Evolutionary conservation across 2,329 filamentous ascomycete genomes (phyloP).

Genomic region (Scopulariopsis brevicaulis): DNA sequence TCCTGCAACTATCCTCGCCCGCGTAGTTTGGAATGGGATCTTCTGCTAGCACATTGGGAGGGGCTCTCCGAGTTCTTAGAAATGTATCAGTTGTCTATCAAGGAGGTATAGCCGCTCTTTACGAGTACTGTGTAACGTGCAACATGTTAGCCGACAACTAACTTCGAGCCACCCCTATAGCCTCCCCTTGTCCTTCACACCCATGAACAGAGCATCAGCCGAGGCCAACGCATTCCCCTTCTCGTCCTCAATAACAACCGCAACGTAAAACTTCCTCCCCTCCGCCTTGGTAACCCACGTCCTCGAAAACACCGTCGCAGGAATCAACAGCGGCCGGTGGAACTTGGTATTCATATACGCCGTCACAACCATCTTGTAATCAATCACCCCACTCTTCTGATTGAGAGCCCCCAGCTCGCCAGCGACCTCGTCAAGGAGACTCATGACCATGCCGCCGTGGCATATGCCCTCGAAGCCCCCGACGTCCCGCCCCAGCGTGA

Average conservation of each 20-base stretch:
- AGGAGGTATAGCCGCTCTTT: too few relatives aligned
- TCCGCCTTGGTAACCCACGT: constrained; percentile 18
- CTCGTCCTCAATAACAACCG: constrained; percentile 10
- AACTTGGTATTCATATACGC: constrained; percentile 22
- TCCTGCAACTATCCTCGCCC: too few relatives aligned
- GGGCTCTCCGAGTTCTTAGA: too few relatives aligned
- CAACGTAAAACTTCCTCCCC: constrained; percentile 18
- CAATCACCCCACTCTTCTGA: constrained; percentile 15
- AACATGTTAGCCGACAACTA: not conserved
- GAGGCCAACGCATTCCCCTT: constrained; percentile 8
- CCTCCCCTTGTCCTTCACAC: not conserved
- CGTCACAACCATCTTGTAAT: constrained; percentile 18
- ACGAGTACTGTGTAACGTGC: not conserved
- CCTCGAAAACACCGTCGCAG: constrained; percentile 17
- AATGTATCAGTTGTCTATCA: too few relatives aligned
- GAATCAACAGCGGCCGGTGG: constrained; percentile 17
- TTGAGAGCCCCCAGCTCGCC: constrained; percentile 24
- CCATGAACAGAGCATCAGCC: not conserved
- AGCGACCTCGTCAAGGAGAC: constrained; percentile 24
- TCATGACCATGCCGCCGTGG: constrained; percentile 23
- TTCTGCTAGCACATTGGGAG: too few relatives aligned
- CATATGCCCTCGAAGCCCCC: constrained; percentile 19
- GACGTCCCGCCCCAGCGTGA: constrained; percentile 20
- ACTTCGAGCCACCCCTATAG: not conserved
- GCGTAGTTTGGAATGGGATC: too few relatives aligned